These are phyloP conservation scores for Porcisia hertigi DNA, from an alignment of 208 protist species.

Conservation along the genomic window DNA sequence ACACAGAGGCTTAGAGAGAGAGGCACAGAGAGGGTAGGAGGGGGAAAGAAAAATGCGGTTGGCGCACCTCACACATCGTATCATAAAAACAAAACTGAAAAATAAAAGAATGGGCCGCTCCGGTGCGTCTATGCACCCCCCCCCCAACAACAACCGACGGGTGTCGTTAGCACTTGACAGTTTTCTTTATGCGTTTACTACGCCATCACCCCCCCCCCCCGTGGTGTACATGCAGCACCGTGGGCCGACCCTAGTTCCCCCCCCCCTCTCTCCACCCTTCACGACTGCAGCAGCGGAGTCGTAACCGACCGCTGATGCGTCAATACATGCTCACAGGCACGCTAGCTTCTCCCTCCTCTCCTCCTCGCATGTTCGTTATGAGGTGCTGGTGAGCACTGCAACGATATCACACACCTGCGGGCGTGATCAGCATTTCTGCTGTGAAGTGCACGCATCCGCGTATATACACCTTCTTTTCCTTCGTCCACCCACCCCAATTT, in stretches of 20 bases:
- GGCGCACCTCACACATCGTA: not conserved
- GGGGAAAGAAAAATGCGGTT: too few species aligned
- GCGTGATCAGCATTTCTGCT: not conserved
- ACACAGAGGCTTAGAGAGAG: too few species aligned
- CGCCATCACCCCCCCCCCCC: not conserved
- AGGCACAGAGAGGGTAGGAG: too few species aligned
- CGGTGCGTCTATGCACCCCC: too few species aligned
- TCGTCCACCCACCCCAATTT: not conserved
- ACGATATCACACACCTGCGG: not conserved
- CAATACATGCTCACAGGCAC: not conserved
- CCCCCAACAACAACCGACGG: not conserved
- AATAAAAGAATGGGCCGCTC: not conserved
- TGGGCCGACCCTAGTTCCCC: not conserved
- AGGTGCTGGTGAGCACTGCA: not conserved
- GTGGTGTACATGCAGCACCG: not conserved
- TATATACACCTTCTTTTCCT: not conserved
- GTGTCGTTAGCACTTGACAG: not conserved
- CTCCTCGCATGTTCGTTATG: not conserved
- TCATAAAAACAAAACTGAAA: not conserved
- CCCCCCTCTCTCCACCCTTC: not conserved
- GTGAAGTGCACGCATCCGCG: not conserved
- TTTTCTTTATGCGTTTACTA: not conserved
- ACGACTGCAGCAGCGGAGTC: not conserved
- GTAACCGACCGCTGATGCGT: not conserved
- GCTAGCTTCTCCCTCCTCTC: not conserved